A percentile compares a stretch with the other conserved stretches of the same genome.
These are phyloP conservation scores for Acorus gramineus DNA, from an alignment of 106 monocot genomes.

Conservation along the genomic window DNA sequence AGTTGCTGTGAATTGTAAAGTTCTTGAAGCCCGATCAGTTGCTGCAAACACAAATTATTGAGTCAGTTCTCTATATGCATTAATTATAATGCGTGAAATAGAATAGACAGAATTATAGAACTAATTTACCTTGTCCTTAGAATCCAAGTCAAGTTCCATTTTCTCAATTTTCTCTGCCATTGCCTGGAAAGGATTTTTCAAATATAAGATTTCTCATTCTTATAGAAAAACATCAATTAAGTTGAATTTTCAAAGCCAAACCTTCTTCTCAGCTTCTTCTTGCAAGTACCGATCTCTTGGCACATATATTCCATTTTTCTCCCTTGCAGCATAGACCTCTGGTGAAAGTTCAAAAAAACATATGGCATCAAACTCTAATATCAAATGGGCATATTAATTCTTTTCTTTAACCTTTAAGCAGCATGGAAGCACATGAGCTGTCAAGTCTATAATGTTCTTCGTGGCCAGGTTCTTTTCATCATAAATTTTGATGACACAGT, in stretches of 20 bases:
- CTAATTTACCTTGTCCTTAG: conserved; percentile 60
- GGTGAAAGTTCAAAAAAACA: conserved; percentile 5
- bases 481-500: not conserved
- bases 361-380: not conserved
- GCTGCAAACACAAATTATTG: conserved; percentile 33
- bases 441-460: not conserved
- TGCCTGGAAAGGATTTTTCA: conserved; percentile 26
- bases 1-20: conserved; percentile 77
- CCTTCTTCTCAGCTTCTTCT: conserved; percentile 87
- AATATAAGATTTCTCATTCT: not conserved
- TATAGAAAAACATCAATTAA: too few species aligned
- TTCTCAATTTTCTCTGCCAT: conserved; percentile 72
- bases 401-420: too few species aligned
- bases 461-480: not conserved
- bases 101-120: not conserved
- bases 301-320: conserved; percentile 95
- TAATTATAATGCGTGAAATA: conserved; percentile 3
- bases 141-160: conserved; percentile 55
- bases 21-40: conserved; percentile 80
- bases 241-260: conserved; percentile 2
- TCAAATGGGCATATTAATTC: not conserved
- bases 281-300: conserved; percentile 49
- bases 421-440: too few species aligned
- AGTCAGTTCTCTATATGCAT: too few species aligned
- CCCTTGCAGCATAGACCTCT: conserved; percentile 98